Evolutionary conservation across 179 eudicot species (phyloP), one percentile per base, ranked within the genome.

Genomic region (Beta lomatogona): DNA sequence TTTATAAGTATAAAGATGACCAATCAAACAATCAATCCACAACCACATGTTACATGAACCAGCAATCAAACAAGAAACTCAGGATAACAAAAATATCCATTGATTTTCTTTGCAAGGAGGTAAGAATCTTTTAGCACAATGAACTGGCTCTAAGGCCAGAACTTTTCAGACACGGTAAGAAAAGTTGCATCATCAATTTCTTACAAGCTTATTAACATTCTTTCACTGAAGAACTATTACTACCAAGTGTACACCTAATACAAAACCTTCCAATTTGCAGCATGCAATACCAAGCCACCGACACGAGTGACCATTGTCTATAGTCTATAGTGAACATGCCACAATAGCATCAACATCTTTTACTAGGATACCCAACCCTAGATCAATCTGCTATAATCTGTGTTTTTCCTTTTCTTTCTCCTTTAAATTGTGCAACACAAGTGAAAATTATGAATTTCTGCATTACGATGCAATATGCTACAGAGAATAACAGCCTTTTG

Each of bases 261-360:
- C 36, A 15, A 31, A 19, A 12, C 1, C 9, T 61, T 46, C 14
- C 13, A 19, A 13, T 13, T 45, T 76, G 12, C 57, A 61, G 7
- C 55, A 61, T 61, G 79, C 48, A 14, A 25, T 25, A 69, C 76
- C 45, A 79, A 44, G 44, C 76, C 80, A 64, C 22, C 1, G 28
- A 45, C 22, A 73, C 46, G n/a, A 55, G 60, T 21, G 31, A 69
- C 44, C 22, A n/a, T 46, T 36, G 12, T 68, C 36, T 48, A 36
- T 36, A 48, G 53, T 48, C 53, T 36, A 19, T 55, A 1, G 19
- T 7, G 15, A 54, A 41, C 67, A 36, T 63, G 41, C 18, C 21
- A 18, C 48, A 45, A 65, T 19, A 57, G 16, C 7, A 3, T 19
- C 16, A 57, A 41, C 69, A 58, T 70, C 11, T 79, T 6, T 55